These are phyloP conservation scores for Aspergillus indologenus DNA, from an alignment of 495 filamentous ascomycete species.

Conservation along the genomic window DNA sequence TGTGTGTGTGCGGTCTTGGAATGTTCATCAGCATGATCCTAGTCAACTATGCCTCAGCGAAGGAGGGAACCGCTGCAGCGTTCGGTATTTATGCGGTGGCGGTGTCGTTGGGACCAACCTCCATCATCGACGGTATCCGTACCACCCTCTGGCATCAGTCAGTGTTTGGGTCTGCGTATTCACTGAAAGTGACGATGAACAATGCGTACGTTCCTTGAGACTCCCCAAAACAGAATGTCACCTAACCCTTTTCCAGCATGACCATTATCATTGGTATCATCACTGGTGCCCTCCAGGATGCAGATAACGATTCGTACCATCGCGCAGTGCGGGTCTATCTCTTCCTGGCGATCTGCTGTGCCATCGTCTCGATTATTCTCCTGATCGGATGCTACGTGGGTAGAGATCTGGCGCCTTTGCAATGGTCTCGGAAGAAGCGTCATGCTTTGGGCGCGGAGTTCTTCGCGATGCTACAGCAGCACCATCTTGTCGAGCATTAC, in stretches of 20 bases:
- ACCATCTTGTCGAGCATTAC: conserved; percentile 23
- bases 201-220: conserved; percentile 32
- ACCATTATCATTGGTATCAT: conserved; percentile 45
- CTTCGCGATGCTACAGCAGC: conserved; percentile 28
- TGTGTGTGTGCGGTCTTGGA: conserved; percentile 35
- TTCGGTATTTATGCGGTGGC: conserved; percentile 47
- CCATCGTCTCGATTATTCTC: conserved; percentile 14
- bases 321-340: conserved; percentile 42
- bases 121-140: conserved; percentile 44
- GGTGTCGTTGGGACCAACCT: conserved; percentile 37
- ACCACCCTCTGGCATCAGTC: conserved; percentile 44
- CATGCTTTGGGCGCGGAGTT: conserved; percentile 27
- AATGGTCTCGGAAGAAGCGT: conserved; percentile 43
- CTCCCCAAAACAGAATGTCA: not conserved
- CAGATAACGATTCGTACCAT: conserved; percentile 37
- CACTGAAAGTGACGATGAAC: conserved; percentile 46
- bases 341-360: conserved; percentile 31
- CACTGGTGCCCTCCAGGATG: conserved; percentile 43
- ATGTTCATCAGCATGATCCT: conserved; percentile 43
- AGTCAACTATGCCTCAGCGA: conserved; percentile 34
- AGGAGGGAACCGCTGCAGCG: conserved; percentile 36
- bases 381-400: conserved; percentile 25
- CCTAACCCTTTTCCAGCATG: conserved; percentile 30
- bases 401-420: conserved; percentile 30
- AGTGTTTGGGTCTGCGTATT: conserved; percentile 43